phyloP scores from a whole-genome alignment of 805 yeast genomes.

The Ogataea trehalophila region DNA sequence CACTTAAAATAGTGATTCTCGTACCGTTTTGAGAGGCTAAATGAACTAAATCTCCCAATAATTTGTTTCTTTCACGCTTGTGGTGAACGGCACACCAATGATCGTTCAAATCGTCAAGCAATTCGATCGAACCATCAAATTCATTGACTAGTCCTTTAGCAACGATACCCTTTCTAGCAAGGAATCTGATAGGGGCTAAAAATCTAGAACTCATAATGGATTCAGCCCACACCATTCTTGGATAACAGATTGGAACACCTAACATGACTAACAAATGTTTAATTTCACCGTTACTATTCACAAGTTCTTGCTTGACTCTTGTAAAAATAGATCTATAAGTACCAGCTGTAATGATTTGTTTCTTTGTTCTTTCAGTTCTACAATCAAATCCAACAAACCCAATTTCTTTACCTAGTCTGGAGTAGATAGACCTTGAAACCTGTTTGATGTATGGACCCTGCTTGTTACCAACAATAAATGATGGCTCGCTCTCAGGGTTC shows the following conservation, averaged over 20 bases:
- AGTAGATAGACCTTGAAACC: constrained; percentile 60
- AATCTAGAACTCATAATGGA: constrained; percentile 57
- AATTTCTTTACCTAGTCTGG: constrained; percentile 69
- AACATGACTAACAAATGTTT: constrained; percentile 78
- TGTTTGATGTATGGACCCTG: constrained; percentile 69
- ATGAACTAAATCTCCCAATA: constrained; percentile 56
- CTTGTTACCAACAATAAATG: constrained; percentile 59
- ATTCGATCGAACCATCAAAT: constrained; percentile 87
- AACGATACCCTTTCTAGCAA: constrained; percentile 58
- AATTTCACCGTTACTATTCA: constrained; percentile 44
- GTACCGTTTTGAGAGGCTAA: constrained; percentile 62
- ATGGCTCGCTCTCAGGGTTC: constrained; percentile 35
- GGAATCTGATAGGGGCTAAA: constrained; percentile 57
- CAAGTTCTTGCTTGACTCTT: constrained; percentile 54
- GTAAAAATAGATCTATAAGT: constrained; percentile 61
- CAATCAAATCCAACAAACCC: constrained; percentile 83
- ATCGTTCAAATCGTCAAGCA: constrained; percentile 88
- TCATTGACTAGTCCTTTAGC: constrained; percentile 78
- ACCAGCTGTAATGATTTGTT: constrained; percentile 46
- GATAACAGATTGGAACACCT: constrained; percentile 95
- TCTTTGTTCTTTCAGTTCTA: constrained; percentile 78
- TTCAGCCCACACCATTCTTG: constrained; percentile 90
- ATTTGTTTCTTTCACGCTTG: constrained; percentile 74
- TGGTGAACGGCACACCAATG: constrained; percentile 95
- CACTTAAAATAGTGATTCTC: constrained; percentile 79